Evolutionary conservation across 2,329 filamentous ascomycete genomes (phyloP), one percentile per base, ranked within the genome.

Genomic region (Tympanopsis confertula): DNA sequence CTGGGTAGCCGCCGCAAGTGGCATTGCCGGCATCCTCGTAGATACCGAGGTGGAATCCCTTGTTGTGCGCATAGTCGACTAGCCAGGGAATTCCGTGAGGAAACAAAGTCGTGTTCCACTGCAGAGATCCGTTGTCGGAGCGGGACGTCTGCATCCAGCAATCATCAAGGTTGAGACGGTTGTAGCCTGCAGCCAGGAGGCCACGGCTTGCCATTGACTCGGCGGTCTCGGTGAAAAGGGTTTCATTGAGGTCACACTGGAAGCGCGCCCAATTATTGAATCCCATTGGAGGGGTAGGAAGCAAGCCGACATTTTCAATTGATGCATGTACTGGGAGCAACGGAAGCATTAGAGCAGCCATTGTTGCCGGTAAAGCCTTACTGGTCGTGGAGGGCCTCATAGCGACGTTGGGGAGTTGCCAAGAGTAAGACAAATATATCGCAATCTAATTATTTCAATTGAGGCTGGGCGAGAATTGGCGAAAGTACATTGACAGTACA

Each of bases 241-340:
- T 59, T 43, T 69, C 61, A 42, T 67, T 69, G 17, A 69, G 57
- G 36, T 61, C 57, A 45, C 63, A 68, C 52, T 56, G 54, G 47
- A 65, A 65, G 24, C 63, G 61, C 1, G 65, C 54, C 66, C 67
- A 71, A 44, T 65, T 65, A 47, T 68, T 69, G 55, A 66, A 71
- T 18, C 64, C 66, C 66, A 70, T 70, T 7, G 66, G 65, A 1
- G 66, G 63, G 3, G 53, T 51, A 18, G 57, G 47, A 19, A 60
- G 50, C 7, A 61, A 41, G 13, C n/a, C n/a, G n/a, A n/a, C n/a
- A n/a, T n/a, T n/a, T n/a, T n/a, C n/a, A n/a, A n/a, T n/a, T n/a
- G n/a, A n/a, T n/a, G n/a, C n/a, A n/a, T n/a, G n/a, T n/a, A n/a
- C n/a, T n/a, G n/a, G n/a, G n/a, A n/a, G n/a, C n/a, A n/a, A n/a